phyloP scores from a whole-genome alignment of 805 yeast species.

The Saccharomycopsis oosterbeekiorum region DNA sequence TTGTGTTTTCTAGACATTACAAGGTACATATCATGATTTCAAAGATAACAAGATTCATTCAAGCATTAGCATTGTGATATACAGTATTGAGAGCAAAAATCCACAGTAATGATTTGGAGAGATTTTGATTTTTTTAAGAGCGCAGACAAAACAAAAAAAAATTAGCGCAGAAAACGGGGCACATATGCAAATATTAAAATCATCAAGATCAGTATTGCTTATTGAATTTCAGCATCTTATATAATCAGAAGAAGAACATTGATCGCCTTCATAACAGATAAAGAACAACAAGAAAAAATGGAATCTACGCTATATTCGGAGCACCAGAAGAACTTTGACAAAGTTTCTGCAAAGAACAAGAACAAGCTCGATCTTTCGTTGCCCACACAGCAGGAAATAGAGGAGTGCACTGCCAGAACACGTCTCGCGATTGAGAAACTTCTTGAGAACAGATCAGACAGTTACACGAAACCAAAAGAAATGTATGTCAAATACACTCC shows the following conservation, averaged over 20 bases:
- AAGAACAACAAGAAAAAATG: background rate
- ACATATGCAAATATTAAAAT: background rate
- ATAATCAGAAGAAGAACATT: no score
- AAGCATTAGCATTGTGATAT: background rate
- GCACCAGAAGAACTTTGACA: slow-evolving; percentile 7
- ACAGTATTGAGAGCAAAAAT: background rate
- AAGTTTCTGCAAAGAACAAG: slow-evolving; percentile 3
- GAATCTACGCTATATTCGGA: background rate
- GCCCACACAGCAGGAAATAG: slow-evolving; percentile 11
- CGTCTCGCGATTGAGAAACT: slow-evolving; percentile 8
- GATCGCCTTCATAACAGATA: background rate
- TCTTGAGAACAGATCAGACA: background rate
- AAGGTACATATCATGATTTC: no score
- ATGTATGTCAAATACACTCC: slow-evolving; percentile 14
- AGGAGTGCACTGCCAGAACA: slow-evolving; percentile 5
- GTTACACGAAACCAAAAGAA: background rate
- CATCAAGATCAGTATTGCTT: background rate
- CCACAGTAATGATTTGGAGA: background rate
- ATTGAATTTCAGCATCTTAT: no score
- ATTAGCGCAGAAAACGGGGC: background rate
- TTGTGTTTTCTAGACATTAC: no score
- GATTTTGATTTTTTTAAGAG: no score
- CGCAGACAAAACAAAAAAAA: background rate
- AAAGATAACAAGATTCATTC: no score
- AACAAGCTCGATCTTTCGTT: slow-evolving; percentile 6